Base-by-base conservation (phyloP, 129 eudicot species). In the Flaveria robusta region DNA sequence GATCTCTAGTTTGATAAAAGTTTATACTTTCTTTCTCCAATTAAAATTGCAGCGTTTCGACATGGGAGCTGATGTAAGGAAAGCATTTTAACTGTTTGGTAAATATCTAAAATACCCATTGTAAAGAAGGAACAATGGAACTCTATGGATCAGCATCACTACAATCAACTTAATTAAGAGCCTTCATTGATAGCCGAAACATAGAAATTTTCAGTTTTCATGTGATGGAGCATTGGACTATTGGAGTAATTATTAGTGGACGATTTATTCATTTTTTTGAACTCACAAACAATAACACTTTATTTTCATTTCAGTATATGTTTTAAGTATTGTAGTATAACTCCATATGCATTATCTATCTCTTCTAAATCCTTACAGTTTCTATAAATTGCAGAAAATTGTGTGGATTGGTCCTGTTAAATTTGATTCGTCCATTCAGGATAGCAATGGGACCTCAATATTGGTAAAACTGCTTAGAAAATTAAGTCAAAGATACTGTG, bases 321-420 rank as follows among this genome's bases (percentile, higher is more conserved):
- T 65, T 26, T 26, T 51, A n/a, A 52, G 37, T 37, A 76, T 8
- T 15, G 26, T 27, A 14, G n/a, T 52, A 43, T 1, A 15, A 42
- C 3, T 56, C 59, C 42, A 5, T 70, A 49, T 78, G 41, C 49
- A 58, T 3, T 76, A 51, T 51, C 46, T 42, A n/a, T 47, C 26
- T 31, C 9, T 58, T 62, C 37, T 49, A 50, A 87, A 72, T 45
- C 27, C 24, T 6, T 70, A 15, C 26, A 41, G 27, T 68, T 70
- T 34, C 29, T 43, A 46, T 42, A 15, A 70, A 9, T 79, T 83
- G 78, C 90, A 92, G 98, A 88, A 92, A 85, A 71, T 92, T 71
- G 43, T 86, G 76, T 92, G 96, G 96, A 86, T 86, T 22, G 96
- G 95, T 79, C 88, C 94, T 1, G 81, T 90, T 74, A 90, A 85